Conservation (phyloP, 768 basidiomycete genomes). For the Lyophyllum decastes region DNA sequence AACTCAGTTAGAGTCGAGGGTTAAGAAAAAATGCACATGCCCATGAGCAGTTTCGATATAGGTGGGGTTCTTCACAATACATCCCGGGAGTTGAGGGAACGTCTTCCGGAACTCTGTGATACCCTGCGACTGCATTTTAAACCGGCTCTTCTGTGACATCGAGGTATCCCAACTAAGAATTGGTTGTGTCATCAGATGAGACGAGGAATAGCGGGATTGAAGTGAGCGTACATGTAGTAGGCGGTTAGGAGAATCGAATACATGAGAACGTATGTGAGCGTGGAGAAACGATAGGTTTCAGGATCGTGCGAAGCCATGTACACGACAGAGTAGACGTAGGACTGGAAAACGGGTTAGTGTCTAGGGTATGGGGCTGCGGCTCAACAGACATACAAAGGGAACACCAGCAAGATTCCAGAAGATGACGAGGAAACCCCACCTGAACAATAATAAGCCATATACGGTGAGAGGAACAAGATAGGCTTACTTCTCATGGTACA, state of each 20-base stretch:
- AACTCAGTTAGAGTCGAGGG: neutral
- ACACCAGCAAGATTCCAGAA: slow-evolving; percentile 98
- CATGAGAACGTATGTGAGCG: slow-evolving; percentile 68
- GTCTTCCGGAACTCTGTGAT: slow-evolving; percentile 83
- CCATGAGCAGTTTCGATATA: slow-evolving; percentile 95
- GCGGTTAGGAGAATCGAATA: slow-evolving; percentile 78
- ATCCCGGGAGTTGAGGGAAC: slow-evolving; percentile 91
- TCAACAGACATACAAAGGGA: slow-evolving; percentile 66
- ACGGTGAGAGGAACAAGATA: neutral
- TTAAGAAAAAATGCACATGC: slow-evolving; percentile 35
- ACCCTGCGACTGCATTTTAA: slow-evolving; percentile 96
- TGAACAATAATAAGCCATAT: slow-evolving; percentile 20
- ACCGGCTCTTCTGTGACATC: slow-evolving; percentile 96
- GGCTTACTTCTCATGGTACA: slow-evolving; percentile 95
- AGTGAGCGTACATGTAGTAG: slow-evolving; percentile 73
- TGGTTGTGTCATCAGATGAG: slow-evolving; percentile 1
- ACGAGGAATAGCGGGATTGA: slow-evolving; percentile 3
- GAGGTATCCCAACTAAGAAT: slow-evolving; percentile 81
- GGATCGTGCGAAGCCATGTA: slow-evolving; percentile 98
- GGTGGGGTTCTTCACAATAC: slow-evolving; percentile 81
- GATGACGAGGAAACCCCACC: slow-evolving; percentile 96
- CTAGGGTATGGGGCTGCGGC: neutral
- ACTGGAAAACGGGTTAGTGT: slow-evolving; percentile 42
- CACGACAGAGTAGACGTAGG: slow-evolving; percentile 96
- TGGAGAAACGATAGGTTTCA: slow-evolving; percentile 83